Conservation (phyloP, 108 stramenopile species). For the Aurantiochytrium sp. region DNA sequence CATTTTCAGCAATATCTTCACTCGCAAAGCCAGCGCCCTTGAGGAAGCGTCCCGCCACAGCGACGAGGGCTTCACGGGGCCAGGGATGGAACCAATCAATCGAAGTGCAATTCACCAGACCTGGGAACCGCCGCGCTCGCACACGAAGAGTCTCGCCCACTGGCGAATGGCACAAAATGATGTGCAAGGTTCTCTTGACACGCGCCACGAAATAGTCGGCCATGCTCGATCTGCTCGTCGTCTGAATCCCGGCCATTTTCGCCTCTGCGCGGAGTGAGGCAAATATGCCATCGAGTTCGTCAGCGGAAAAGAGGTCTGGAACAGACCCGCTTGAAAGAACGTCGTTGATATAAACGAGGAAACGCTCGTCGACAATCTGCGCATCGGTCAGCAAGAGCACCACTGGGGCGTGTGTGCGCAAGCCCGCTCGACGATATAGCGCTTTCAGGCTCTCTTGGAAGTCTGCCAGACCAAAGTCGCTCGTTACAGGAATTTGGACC, state of each 20-base stretch:
- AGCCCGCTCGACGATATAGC: constrained; percentile 33
- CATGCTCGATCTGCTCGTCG: constrained; percentile 31
- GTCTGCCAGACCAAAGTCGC: constrained; percentile 40
- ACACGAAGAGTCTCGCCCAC: constrained; percentile 35
- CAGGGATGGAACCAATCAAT: constrained; percentile 51
- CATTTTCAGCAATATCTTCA: constrained; percentile 37
- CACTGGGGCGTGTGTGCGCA: constrained; percentile 24
- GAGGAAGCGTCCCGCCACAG: constrained; percentile 39
- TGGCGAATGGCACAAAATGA: constrained; percentile 51
- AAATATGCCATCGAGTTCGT: constrained; percentile 46
- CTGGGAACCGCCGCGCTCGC: constrained; percentile 40
- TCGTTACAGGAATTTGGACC: constrained; percentile 34
- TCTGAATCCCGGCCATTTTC: constrained; percentile 37
- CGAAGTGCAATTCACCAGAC: constrained; percentile 41
- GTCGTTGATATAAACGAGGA: constrained; percentile 51
- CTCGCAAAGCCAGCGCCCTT: constrained; percentile 13
- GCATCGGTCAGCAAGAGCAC: constrained; percentile 52
- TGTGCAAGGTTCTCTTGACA: constrained; percentile 43
- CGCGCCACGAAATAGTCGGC: constrained; percentile 42
- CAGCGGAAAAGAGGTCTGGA: constrained; percentile 39
- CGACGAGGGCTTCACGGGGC: constrained; percentile 42
- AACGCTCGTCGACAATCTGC: constrained; percentile 54
- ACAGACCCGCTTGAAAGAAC: constrained; percentile 39
- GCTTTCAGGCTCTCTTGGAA: constrained; percentile 51
- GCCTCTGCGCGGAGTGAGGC: constrained; percentile 21